Evolutionary conservation across 2,329 filamentous ascomycete species (phyloP), one percentile per base, ranked within the genome.

Genomic region (Delphinella strobiligena): DNA sequence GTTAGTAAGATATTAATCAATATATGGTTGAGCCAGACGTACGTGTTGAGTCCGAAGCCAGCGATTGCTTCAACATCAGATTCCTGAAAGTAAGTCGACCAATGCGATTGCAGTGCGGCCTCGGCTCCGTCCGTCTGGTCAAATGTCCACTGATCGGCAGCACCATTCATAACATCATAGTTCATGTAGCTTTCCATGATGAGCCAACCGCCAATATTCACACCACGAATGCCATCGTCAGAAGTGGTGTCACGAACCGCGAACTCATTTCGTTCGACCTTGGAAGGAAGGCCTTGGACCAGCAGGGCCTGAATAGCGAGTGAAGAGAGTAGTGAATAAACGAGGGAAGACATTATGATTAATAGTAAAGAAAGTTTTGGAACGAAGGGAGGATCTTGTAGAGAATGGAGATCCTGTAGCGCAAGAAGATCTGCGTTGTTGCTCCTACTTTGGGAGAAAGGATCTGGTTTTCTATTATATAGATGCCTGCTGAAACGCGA

Each of bases 171-270:
- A 3, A 51, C 32, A 4, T 29, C 17, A 30, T 17, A 40, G 31
- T 40, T 37, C 40, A 54, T 59, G 50, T 51, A 61, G 51, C 61
- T 60, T 50, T 67, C 64, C 12, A 69, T 54, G 9, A 71, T 59
- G 12, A 71, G 52, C 67, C 67, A 71, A 22, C 67, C 67, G n/a
- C 67, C 67, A 42, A 71, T 59, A 37, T 69, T 71, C 17, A 69
- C 60, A 27, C 67, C 67, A 31, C 60, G 57, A 14, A 74, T 63
- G 45, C 66, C 69, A 22, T 65, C 60, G 14, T 66, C 67, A 37
- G 51, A 64, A 62, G 15, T 60, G 2, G 34, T 19, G 9, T 30
- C 19, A 12, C 38, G 32, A 4, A 29, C 2, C 29, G 27, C 34
- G 22, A 41, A 4, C 14, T 17, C 9, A 5, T 10, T 14, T 1